A percentile compares a stretch with the other conserved stretches of the same genome.
Conservation (phyloP, 176 grass and related monocot species). For the Coix lacrymajobi region DNA sequence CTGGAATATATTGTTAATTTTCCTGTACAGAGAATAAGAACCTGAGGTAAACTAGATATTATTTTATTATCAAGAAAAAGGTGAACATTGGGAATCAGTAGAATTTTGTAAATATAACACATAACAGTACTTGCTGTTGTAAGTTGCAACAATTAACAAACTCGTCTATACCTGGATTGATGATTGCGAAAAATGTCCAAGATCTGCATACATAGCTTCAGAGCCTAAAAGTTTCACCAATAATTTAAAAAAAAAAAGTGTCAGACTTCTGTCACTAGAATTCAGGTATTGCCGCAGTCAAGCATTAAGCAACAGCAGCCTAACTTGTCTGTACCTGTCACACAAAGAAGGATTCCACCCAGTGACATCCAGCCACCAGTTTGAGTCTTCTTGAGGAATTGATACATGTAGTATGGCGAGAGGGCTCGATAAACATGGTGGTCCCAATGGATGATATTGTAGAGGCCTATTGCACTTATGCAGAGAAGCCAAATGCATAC, state of each 20-base stretch:
- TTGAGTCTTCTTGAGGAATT: conserved; percentile 83
- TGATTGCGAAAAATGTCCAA: conserved; percentile 89
- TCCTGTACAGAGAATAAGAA: neutral
- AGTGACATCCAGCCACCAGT: conserved; percentile 91
- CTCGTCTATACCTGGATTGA: conserved; percentile 69
- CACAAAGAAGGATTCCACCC: conserved; percentile 94
- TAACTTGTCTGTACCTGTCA: conserved; percentile 64
- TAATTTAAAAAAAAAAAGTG: neutral
- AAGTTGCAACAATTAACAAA: neutral
- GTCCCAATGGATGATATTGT: conserved; percentile 86
- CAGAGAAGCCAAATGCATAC: conserved; percentile 81
- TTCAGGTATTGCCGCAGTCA: neutral
- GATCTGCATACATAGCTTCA: conserved; percentile 96
- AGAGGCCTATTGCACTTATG: conserved; percentile 84
- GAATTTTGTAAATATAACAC: neutral
- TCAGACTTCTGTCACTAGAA: neutral
- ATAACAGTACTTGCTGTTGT: neutral
- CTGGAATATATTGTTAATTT: neutral
- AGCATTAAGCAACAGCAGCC: neutral
- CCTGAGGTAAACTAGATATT: neutral
- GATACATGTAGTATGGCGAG: conserved; percentile 92
- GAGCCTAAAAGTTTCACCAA: conserved; percentile 60
- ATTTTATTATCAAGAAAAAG: neutral
- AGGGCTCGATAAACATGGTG: conserved; percentile 80
- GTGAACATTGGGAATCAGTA: neutral